Conservation (phyloP, 805 yeast species). For the Kluyveromyces aestuarii region DNA sequence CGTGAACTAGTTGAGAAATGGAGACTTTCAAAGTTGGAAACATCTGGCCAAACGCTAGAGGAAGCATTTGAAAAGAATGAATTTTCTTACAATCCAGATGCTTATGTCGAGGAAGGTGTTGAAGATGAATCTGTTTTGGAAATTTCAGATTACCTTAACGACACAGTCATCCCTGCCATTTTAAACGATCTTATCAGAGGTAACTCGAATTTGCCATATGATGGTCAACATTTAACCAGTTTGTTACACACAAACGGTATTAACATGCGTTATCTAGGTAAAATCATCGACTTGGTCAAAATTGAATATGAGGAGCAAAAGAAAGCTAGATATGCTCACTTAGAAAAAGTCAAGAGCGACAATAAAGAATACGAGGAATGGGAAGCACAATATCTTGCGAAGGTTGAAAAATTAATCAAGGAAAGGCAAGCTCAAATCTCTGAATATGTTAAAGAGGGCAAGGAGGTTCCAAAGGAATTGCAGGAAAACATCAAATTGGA, state of each 20-base stretch:
- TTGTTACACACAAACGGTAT: slow-evolving; percentile 75
- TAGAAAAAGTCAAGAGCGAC: slow-evolving; percentile 17
- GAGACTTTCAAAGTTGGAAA: slow-evolving; percentile 65
- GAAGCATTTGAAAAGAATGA: slow-evolving; percentile 32
- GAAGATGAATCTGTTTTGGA: slow-evolving; percentile 47
- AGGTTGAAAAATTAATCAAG: slow-evolving; percentile 24
- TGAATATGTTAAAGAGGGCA: slow-evolving; percentile 25
- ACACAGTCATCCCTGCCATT: slow-evolving; percentile 53
- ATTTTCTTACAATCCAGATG: slow-evolving; percentile 72
- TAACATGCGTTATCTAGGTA: slow-evolving; percentile 81
- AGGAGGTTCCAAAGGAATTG: slow-evolving; percentile 28
- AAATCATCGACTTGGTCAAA: slow-evolving; percentile 27
- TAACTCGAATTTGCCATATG: slow-evolving; percentile 57
- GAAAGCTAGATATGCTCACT: slow-evolving; percentile 13
- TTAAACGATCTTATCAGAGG: slow-evolving; percentile 35
- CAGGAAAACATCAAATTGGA: slow-evolving; percentile 26
- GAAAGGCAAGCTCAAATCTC: slow-evolving; percentile 30
- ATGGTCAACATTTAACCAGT: slow-evolving; percentile 66
- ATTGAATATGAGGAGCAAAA: slow-evolving; percentile 16
- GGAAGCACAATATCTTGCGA: slow-evolving; percentile 23
- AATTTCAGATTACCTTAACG: slow-evolving; percentile 54
- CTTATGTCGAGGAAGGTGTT: slow-evolving; percentile 40
- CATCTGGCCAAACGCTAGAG: slow-evolving; percentile 19
- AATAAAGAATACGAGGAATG: slow-evolving; percentile 28
- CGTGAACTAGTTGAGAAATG: slow-evolving; percentile 86